Conservation (phyloP, 371 early-diverging fungal genomes). For the Mortierella sp. region DNA sequence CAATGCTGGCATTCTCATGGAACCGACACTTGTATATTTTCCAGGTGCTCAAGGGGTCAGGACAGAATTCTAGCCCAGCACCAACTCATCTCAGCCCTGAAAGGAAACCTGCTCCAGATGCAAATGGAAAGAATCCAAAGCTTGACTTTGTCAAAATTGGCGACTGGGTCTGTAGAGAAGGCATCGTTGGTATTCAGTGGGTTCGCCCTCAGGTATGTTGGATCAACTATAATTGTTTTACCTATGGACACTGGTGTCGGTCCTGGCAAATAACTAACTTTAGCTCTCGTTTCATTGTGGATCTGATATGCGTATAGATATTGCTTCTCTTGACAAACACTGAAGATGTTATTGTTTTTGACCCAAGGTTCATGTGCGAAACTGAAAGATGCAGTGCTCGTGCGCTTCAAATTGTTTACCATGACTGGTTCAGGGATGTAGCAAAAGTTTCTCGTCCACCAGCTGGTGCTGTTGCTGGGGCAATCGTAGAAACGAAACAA, state of each 20-base stretch:
- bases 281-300: neutral
- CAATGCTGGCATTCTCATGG: slow-evolving; percentile 76
- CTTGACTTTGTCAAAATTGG: slow-evolving; percentile 70
- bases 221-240: too few relatives aligned
- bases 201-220: slow-evolving; percentile 73
- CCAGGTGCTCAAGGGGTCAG: slow-evolving; percentile 56
- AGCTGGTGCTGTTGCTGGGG: slow-evolving; percentile 6
- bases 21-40: slow-evolving; percentile 71
- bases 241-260: neutral
- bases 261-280: neutral
- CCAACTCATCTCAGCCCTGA: slow-evolving; percentile 43
- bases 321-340: slow-evolving; percentile 72
- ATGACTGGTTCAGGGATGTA: slow-evolving; percentile 71
- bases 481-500: slow-evolving; percentile 39
- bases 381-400: slow-evolving; percentile 72
- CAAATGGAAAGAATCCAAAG: slow-evolving; percentile 36
- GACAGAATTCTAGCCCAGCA: slow-evolving; percentile 24
- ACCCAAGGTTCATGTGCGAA: slow-evolving; percentile 71
- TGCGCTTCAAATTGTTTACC: slow-evolving; percentile 70
- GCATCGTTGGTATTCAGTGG: slow-evolving; percentile 85
- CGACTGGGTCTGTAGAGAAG: slow-evolving; percentile 70
- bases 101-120: slow-evolving; percentile 15
- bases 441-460: slow-evolving; percentile 33
- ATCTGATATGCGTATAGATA: slow-evolving; percentile 57
- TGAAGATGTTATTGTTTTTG: slow-evolving; percentile 79